phyloP scores from a whole-genome alignment of 73 alveolate species.

The Paramecium octaurelia region DNA sequence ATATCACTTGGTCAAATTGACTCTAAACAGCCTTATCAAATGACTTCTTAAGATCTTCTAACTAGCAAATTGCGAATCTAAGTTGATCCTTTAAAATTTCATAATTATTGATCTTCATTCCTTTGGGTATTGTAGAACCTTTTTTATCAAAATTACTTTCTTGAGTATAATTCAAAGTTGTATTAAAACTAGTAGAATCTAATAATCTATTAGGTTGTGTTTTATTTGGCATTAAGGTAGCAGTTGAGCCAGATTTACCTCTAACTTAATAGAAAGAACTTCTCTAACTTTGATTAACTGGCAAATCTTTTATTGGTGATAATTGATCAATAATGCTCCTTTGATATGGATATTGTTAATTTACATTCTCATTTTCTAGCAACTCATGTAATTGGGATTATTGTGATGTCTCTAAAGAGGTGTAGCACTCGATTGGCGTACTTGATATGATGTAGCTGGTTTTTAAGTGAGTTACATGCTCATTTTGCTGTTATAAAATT shows the following conservation, averaged over 20 bases:
- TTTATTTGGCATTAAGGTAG: not conserved
- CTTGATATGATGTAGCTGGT: not conserved
- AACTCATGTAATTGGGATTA: not conserved
- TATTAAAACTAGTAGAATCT: conserved; percentile 16
- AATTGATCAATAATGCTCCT: conserved; percentile 40
- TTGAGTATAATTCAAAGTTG: conserved; percentile 15
- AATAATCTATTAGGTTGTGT: not conserved
- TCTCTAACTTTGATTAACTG: not conserved
- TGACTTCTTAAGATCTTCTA: conserved; percentile 21
- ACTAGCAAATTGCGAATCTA: not conserved
- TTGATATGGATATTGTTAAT: not conserved
- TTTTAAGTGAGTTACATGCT: conserved; percentile 24
- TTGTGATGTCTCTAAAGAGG: not conserved
- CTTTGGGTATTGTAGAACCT: not conserved
- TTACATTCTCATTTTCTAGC: conserved; percentile 38
- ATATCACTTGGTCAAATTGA: conserved; percentile 2
- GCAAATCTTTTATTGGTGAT: conserved; percentile 6
- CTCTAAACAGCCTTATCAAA: not conserved
- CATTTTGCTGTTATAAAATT: not conserved
- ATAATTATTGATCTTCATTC: not conserved
- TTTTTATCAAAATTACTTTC: not conserved
- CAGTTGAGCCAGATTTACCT: not conserved
- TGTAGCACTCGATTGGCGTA: not conserved
- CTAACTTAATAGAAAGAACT: conserved; percentile 22
- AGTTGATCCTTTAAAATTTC: conserved; percentile 17